Evolutionary conservation across 2,329 filamentous ascomycete species (phyloP), one percentile per base, ranked within the genome.

Genomic region (Apiospora phragmitis): DNA sequence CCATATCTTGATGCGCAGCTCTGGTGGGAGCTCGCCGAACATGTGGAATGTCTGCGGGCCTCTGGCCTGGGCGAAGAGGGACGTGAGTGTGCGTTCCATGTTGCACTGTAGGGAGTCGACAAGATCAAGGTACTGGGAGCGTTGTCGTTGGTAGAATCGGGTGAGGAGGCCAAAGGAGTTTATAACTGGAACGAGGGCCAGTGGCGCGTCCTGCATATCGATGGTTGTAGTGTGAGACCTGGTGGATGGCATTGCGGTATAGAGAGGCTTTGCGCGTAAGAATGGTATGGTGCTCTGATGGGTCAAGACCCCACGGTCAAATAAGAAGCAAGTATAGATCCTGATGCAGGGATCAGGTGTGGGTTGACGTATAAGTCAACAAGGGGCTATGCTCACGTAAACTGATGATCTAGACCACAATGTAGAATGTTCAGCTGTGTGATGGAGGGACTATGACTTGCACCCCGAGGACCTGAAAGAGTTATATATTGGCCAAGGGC

Each of bases 1-100:
- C 78, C 78, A 80, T 49, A 80, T 77, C 65, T 76, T 79, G 69
- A 80, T 77, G 21, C 78, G 77, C 65, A 80, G 45, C 67, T 80
- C 79, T 38, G 79, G 77, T 1, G 79, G 79, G 11, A 80, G 78
- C 11, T 77, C 65, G 51, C 72, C 72, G 74, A 80, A 80, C 51
- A 73, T 74, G 66, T 71, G 70, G 69, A 80, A 80, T 65, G 70
- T 74, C 32, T 68, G 67, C 1, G 67, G 67, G 67, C 67, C 67
- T 11, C 41, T 49, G 29, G 67, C 29, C 45, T 21, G 67, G 21
- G 43, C 26, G 29, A 35, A 51, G 47, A 69, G 26, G 32, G 70
- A 73, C 11, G 68, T 69, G 32, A 73, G 45, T 24, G 70, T 70
- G 68, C 73, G 45, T n/a, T 76, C 75, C 76, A 79, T 79, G 66